phyloP scores from a whole-genome alignment of 768 basidiomycete species.

The Ramaria sp. region DNA sequence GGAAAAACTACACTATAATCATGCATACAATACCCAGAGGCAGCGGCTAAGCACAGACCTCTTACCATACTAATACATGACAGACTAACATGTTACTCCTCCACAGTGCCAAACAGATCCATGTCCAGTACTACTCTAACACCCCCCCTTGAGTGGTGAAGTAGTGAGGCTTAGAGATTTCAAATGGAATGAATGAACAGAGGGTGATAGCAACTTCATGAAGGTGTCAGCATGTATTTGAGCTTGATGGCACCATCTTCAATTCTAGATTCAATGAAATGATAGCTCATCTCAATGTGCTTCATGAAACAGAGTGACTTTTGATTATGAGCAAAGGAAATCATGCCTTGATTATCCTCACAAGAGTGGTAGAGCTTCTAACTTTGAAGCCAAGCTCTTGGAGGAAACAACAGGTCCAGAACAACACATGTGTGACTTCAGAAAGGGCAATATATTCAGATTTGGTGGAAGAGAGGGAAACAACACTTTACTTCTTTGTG shows the following conservation, averaged over 20 bases:
- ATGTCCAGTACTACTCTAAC: too few species aligned
- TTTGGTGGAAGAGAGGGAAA: background rate
- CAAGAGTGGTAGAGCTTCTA: background rate
- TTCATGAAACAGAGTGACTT: background rate
- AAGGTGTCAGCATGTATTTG: background rate
- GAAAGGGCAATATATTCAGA: background rate
- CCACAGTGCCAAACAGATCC: too few species aligned
- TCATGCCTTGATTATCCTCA: background rate
- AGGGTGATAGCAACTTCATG: background rate
- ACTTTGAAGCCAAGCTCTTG: background rate
- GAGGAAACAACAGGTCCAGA: background rate
- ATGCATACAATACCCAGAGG: too few species aligned
- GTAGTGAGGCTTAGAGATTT: background rate
- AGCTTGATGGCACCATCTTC: background rate
- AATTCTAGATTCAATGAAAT: background rate
- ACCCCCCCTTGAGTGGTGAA: background rate
- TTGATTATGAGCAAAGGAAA: background rate
- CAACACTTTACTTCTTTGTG: slow-evolving; percentile 3
- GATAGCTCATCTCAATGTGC: background rate
- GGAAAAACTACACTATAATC: too few species aligned
- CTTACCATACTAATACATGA: too few species aligned
- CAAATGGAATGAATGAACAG: background rate
- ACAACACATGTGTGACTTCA: background rate
- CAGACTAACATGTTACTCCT: too few species aligned
- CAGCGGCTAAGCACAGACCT: too few species aligned